Conservation (phyloP, 495 filamentous ascomycete species). For the Trichoderma reesei region DNA sequence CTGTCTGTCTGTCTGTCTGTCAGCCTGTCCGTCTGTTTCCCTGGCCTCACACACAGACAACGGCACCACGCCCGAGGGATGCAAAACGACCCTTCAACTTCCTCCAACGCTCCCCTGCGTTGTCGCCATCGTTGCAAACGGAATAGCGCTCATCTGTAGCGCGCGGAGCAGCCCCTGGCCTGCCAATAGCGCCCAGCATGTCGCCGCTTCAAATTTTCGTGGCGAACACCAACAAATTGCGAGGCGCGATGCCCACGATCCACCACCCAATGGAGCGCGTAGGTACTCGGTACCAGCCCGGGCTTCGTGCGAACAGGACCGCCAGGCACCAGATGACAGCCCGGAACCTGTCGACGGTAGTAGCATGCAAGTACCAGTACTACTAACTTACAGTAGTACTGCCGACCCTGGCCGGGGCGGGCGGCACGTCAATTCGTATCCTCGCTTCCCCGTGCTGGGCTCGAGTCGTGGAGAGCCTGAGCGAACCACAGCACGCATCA, state of each 20-base stretch:
- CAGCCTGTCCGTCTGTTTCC: no score
- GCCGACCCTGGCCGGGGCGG: neutral
- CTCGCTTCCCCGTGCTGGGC: constrained; percentile 1
- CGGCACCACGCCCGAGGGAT: neutral
- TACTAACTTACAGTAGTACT: no score
- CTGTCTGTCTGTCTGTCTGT: no score
- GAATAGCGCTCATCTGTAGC: constrained; percentile 1
- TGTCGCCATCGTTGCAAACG: neutral
- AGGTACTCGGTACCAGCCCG: neutral
- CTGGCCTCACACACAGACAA: no score
- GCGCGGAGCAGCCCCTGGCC: constrained; percentile 1
- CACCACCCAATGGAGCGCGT: neutral
- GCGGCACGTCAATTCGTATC: constrained; percentile 7
- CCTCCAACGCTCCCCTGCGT: neutral
- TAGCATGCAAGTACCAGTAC: neutral
- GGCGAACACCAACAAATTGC: constrained; percentile 5
- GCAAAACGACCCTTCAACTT: neutral
- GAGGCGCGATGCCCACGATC: constrained; percentile 7
- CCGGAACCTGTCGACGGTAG: no score
- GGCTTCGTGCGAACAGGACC: neutral
- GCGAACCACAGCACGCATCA: neutral
- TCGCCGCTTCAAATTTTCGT: neutral
- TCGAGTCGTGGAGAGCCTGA: neutral
- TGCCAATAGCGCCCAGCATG: constrained; percentile 2
- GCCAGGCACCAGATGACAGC: neutral